Percentiles rank a stretch among this genome's conserved stretches.
These are phyloP conservation scores for Ploettnerulaceae sp. DNA, from an alignment of 2,329 filamentous ascomycete species.

Conservation along the genomic window DNA sequence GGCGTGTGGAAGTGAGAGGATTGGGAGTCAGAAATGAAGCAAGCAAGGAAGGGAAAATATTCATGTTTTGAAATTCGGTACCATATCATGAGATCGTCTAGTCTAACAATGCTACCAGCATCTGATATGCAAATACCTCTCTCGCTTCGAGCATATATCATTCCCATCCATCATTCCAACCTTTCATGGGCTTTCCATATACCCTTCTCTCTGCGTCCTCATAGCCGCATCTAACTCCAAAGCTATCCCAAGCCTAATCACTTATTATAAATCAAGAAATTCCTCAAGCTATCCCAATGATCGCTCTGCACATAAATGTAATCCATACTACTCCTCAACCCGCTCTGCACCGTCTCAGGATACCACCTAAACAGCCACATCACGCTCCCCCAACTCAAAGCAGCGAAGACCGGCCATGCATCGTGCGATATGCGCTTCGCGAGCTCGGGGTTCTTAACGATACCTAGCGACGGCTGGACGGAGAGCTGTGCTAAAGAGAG, in stretches of 20 bases:
- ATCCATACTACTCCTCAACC: constrained; percentile 89
- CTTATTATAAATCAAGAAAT: constrained; percentile 80
- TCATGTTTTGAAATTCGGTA: not conserved
- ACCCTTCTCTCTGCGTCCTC: too few relatives aligned
- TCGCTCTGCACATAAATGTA: constrained; percentile 94
- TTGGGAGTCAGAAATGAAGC: too few relatives aligned
- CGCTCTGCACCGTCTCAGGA: constrained; percentile 85
- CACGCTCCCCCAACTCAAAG: constrained; percentile 83
- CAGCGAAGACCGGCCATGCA: constrained; percentile 91
- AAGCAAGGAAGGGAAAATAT: not conserved
- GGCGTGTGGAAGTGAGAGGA: not conserved
- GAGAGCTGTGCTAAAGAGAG: constrained; percentile 79
- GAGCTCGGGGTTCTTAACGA: constrained; percentile 45
- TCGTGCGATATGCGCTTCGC: constrained; percentile 53
- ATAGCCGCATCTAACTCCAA: too few relatives aligned
- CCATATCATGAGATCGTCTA: constrained; percentile 3
- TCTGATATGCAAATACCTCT: not conserved
- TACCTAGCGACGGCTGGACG: constrained; percentile 57
- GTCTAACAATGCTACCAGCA: not conserved
- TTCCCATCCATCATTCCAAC: not conserved
- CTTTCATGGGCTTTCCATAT: not conserved
- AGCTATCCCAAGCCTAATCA: not conserved
- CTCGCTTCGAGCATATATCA: not conserved
- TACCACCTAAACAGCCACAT: constrained; percentile 96
- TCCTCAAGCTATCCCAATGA: constrained; percentile 81